Base-by-base conservation (phyloP, 345 rosid genomes). In the Microthlaspi erraticum region DNA sequence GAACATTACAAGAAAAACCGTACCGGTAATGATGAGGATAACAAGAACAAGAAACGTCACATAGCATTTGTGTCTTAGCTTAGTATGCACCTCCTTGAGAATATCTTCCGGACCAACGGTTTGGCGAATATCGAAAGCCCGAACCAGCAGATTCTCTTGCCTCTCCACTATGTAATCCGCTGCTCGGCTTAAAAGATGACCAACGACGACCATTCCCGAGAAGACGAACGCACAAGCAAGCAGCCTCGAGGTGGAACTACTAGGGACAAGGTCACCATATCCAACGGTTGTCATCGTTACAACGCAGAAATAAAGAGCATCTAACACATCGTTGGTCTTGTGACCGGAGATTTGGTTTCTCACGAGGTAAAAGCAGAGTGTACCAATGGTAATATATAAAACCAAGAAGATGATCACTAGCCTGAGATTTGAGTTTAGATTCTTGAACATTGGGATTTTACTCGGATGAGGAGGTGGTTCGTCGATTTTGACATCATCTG, bases 211-310 rank as follows among this genome's bases (percentile, higher is more conserved):
- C 91, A 84, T 84, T 32, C 98, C 96, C 0, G 81, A 16, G 82
- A 91, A 94, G 75, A 94, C 97, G 78, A 82, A 93, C 11, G 78
- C 77, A 64, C 90, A 89, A 55, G 95, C 89, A 16, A 94, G 85
- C 48, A 94, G 81, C 68, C 89, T 89, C 0, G 85, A 64, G n/a
- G 67, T 37, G 43, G 60, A 63, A 46, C 83, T 88, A 44, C 62
- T 63, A 8, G 97, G 99, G 34, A 89, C 91, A 8, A 94, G 92
- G 83, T 94, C 99, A 36, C 99, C 97, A 52, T 94, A 94, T 59
- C 99, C 97, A 19, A 94, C 94, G 0, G 93, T 89, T 38, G 99
- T 94, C 99, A 94, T 91, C 2, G 96, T 94, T 17, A 89, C 96
- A 0, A 89, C 66, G 58, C 90, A 85, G 75, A 91, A 89, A 66